Percentiles rank a stretch among this genome's conserved stretches.
phyloP scores from a whole-genome alignment of 1,139 yeast species.

The Kurtzmaniella quercitrusa region DNA sequence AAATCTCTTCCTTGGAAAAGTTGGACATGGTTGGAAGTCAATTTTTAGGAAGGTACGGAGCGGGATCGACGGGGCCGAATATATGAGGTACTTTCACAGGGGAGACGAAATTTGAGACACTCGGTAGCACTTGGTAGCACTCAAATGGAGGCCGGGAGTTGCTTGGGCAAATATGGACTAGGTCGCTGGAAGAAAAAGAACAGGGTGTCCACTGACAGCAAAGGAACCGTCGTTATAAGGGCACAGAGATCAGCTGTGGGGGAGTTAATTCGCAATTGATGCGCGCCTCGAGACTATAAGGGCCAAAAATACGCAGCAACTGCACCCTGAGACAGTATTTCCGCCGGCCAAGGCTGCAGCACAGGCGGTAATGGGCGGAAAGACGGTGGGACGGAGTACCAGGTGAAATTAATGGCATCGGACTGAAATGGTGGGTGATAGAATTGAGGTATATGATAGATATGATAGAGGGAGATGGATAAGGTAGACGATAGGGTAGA shows the following conservation, averaged over 20 bases:
- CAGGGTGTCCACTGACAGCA: not conserved
- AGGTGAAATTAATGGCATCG: no score
- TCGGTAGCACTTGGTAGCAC: not conserved
- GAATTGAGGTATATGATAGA: not conserved
- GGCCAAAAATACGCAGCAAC: not conserved
- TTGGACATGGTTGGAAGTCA: slow-evolving; percentile 1
- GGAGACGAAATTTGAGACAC: not conserved
- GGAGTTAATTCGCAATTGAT: not conserved
- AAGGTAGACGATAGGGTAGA: no score
- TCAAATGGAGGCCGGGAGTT: not conserved
- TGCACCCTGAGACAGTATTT: not conserved
- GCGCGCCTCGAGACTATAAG: not conserved
- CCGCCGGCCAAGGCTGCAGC: not conserved
- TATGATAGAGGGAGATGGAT: no score
- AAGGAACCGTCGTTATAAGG: not conserved
- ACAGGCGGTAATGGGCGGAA: not conserved
- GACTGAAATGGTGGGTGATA: not conserved
- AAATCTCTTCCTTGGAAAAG: slow-evolving; percentile 28
- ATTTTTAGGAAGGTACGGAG: not conserved
- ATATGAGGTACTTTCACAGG: no score
- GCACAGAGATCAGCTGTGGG: not conserved
- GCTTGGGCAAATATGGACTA: no score
- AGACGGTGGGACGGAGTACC: not conserved
- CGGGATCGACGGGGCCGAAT: not conserved
- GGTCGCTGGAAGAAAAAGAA: not conserved